Base-by-base conservation (phyloP, 345 rosid species). In the Aquilaria yunnanensis region DNA sequence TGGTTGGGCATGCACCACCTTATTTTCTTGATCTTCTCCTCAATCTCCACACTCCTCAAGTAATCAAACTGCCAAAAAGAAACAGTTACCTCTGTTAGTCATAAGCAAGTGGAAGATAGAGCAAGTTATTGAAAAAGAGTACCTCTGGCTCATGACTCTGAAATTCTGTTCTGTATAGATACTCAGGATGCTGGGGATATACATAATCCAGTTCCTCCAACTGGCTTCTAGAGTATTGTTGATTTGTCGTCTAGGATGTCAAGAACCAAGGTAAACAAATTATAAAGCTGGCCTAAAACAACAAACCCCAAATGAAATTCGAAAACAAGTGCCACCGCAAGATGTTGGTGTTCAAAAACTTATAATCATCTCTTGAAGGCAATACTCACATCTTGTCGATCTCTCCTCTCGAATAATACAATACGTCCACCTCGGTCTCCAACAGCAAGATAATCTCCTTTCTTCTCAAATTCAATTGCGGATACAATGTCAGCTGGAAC, bases 101-200 rank as follows among this genome's bases (percentile, higher is more conserved):
- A 5, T 4, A 34, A 30, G 46, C 9, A 14, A n/a, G 51, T n/a
- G 60, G 2, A 37, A 0, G 8, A 62, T 23, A 60, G n/a, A 64
- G 10, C 12, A 12, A 31, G 46, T 9, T 32, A 32, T 12, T 43
- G 43, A 16, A 31, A 56, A 65, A 31, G 23, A 57, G 37, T 50
- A 85, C 92, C 92, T 81, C 86, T 14, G 92, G 88, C 75, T 86
- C 88, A 57, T 85, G 88, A 64, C 88, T 83, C 77, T 79, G 88
- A 76, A 85, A 85, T 63, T 85, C 92, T 2, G 85, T 81, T 72
- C 81, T 81, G 64, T 83, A 83, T 10, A 56, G 82, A 65, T 81
- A 83, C 47, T 68, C 76, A 14, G 86, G 86, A 54, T 71, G 76
- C 58, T 54, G 55, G 23, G 73, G 7, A 30, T 73, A 45, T 60